Base-by-base conservation (phyloP, 2,329 filamentous ascomycete genomes). In the Dryadomyces sulphureus region DNA sequence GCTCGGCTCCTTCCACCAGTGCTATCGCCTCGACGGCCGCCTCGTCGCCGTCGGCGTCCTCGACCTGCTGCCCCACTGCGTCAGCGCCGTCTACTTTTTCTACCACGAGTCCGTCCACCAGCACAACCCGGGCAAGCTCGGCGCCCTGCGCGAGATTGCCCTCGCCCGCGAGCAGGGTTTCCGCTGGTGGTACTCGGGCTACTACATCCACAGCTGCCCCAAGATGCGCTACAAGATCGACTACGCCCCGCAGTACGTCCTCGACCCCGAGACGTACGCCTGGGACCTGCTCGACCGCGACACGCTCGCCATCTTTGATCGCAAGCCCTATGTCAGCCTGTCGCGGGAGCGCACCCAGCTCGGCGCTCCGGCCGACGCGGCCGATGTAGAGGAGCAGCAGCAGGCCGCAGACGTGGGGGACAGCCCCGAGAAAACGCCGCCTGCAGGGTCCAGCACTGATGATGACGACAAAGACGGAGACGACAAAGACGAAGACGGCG, bases 181-280 rank as follows among this genome's bases (percentile, higher is more conserved):
- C 54, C 65, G 72, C 38, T 87, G 77, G 68, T 92, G 86, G 73
- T 92, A 90, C 62, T 81, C 72, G 6, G 79, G 85, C 6, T 90
- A 79, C 60, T 92, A 90, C 55, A 90, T 92, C 49, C 84, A 89
- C 59, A 77, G 66, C 46, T 90, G 84, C 55, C 69, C 74, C 45
- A 92, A 92, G 65, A 90, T 92, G 85, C 70, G 72, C 54, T 92
- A 92, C 66, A 92, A 92, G 65, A 81, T 79, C 48, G 81, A 88
- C 56, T 92, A 84, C 59, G 68, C 70, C 11, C 84, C 84, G 1
- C 82, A 87, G 56, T 75, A 80, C 55, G 71, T 92, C 11, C 69
- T 90, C 11, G 81, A 89, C 52, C 81, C 82, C 0, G 74, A 79
- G 50, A 72, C 70, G 0, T 66, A 80, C 51, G 58, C 62, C 8